Evolutionary conservation across 2,329 filamentous ascomycete genomes (phyloP), one percentile per base, ranked within the genome.

Genomic region (Fonsecaea pugnacius): DNA sequence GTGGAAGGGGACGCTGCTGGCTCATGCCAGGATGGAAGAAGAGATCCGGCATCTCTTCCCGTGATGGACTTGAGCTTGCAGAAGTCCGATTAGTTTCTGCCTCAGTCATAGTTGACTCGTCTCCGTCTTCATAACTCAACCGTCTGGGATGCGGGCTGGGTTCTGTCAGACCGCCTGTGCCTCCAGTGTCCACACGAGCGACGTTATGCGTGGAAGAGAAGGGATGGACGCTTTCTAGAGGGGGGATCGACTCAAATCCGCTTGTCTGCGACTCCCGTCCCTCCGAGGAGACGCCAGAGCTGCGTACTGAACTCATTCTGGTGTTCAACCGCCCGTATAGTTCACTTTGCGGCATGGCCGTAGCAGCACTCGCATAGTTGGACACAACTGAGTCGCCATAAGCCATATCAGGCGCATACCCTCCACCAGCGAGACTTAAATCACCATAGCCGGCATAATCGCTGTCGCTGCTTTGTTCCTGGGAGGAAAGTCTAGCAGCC

Each of bases 41-140:
- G 74, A 98, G 88, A 71, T 96, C 95, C 18, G 90, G 91, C 67
- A 92, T 91, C 62, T 92, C 91, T 50, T 90, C 88, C 68, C 86
- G 86, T 38, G 80, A 78, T 1, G 89, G 87, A 32, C 88, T 91
- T 40, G 91, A 88, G 70, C 86, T 88, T 16, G 76, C 78, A 40
- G 81, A 83, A 54, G 75, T 77, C 63, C 81, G 72, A 61, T 76
- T 73, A 55, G 72, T 69, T 70, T 78, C 71, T 78, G 85, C 71
- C 79, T 89, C 68, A 78, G 82, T 62, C 78, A 84, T 84, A 82
- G 74, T 85, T 77, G 52, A 82, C 75, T 98, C 95, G 70, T 97
- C 95, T 1, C 91, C 94, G 74, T 96, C 92, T 70, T 98, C 94
- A 71, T 95, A 97, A 77, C 92, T 97, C 72, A 92, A 82, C 65